phyloP scores from a whole-genome alignment of 352 stramenopile genomes.

The Globisporangium recalcitrans region DNA sequence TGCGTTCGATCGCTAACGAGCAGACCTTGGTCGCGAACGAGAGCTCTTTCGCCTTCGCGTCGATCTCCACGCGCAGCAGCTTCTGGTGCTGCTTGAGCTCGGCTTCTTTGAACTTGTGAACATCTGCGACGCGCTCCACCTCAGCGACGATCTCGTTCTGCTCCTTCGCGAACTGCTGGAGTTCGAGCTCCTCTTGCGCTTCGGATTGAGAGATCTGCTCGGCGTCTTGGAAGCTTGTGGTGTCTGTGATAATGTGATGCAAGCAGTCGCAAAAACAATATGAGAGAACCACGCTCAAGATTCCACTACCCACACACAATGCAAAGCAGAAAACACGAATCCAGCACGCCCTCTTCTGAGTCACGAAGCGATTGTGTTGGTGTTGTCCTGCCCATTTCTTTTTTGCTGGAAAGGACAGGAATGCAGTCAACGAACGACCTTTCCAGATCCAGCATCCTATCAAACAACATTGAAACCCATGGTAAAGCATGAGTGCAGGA shows the following conservation, averaged over 20 bases:
- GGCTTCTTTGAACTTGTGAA: slow-evolving; percentile 39
- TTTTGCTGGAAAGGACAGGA: neutral
- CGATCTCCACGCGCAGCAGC: slow-evolving; percentile 36
- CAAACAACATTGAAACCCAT: neutral
- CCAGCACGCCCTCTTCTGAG: neutral
- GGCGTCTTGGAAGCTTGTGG: slow-evolving; percentile 15
- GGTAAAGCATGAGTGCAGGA: neutral
- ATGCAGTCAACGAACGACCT: neutral
- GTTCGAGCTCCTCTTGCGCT: slow-evolving; percentile 19
- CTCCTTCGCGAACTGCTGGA: slow-evolving; percentile 27
- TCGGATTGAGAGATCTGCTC: slow-evolving; percentile 34
- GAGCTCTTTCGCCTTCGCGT: slow-evolving; percentile 26
- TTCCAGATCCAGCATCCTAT: neutral
- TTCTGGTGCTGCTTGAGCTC: slow-evolving; percentile 49
- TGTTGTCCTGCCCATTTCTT: neutral
- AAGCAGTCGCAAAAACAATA: neutral
- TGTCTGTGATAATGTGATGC: slow-evolving; percentile 14
- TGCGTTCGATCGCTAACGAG: slow-evolving; percentile 24
- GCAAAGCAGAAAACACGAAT: neutral
- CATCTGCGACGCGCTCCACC: slow-evolving; percentile 25
- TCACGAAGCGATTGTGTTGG: neutral
- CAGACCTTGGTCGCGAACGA: slow-evolving; percentile 30
- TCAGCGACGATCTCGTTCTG: slow-evolving; percentile 17
- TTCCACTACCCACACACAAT: neutral
- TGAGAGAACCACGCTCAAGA: neutral